Conservation (phyloP, 164 flowering plant genomes). For the Berberis thunbergii region DNA sequence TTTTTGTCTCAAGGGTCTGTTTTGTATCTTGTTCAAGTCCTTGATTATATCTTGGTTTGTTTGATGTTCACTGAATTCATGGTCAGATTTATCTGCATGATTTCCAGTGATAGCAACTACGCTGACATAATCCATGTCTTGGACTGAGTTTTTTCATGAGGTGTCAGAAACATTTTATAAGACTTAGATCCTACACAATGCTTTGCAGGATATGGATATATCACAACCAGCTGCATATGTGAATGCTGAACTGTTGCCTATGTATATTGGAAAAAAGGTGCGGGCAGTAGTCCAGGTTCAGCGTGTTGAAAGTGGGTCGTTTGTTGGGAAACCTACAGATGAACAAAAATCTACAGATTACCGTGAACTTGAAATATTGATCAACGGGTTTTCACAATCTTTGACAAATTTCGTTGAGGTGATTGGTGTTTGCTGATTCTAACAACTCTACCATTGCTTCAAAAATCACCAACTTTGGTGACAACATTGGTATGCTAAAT, state of each 20-base stretch:
- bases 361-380: constrained; percentile 49
- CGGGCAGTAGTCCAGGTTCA: constrained; percentile 67
- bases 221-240: constrained; percentile 34
- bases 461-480: constrained; percentile 77
- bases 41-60: too few relatives aligned
- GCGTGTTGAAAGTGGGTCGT: constrained; percentile 44
- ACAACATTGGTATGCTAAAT: constrained; percentile 41
- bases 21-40: too few relatives aligned
- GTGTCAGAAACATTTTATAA: too few relatives aligned
- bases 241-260: constrained; percentile 57
- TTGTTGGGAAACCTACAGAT: constrained; percentile 69
- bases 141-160: too few relatives aligned
- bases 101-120: too few relatives aligned
- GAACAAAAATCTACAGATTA: constrained; percentile 11
- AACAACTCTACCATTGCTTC: constrained; percentile 72
- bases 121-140: too few relatives aligned
- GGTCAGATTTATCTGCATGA: too few relatives aligned
- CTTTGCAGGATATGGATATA: not conserved
- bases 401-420: constrained; percentile 75
- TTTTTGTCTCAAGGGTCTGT: too few relatives aligned
- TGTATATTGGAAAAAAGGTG: constrained; percentile 60
- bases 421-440: constrained; percentile 85
- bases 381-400: constrained; percentile 32
- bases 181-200: too few relatives aligned
- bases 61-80: too few relatives aligned